These are phyloP conservation scores for Candida xiaguanensis DNA, from an alignment of 805 yeast species.

Conservation along the genomic window DNA sequence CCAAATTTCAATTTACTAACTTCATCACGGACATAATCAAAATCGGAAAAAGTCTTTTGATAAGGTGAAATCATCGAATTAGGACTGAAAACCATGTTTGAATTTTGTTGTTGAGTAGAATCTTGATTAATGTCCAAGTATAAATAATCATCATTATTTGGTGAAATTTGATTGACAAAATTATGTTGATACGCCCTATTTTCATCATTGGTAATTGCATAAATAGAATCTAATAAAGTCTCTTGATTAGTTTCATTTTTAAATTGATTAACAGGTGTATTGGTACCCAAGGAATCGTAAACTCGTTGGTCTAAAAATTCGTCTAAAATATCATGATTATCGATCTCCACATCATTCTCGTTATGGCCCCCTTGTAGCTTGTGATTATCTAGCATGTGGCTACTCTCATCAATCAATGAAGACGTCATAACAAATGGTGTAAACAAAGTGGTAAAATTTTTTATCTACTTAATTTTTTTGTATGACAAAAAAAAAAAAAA, in stretches of 20 bases:
- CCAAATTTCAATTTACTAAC: constrained; percentile 55
- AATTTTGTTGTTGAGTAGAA: constrained; percentile 4
- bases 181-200: not conserved
- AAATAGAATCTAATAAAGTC: constrained; percentile 17
- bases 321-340: constrained; percentile 44
- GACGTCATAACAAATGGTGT: not conserved
- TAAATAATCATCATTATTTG: constrained; percentile 17
- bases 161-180: constrained; percentile 4
- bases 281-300: constrained; percentile 30
- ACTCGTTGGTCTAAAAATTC: constrained; percentile 55
- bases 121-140: constrained; percentile 15
- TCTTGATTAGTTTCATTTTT: constrained; percentile 3
- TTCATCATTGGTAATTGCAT: constrained; percentile 6
- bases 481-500: not conserved
- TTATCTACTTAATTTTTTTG: not conserved
- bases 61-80: constrained; percentile 4
- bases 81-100: not conserved
- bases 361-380: not conserved
- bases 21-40: constrained; percentile 40
- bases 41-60: constrained; percentile 20
- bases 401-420: constrained; percentile 3
- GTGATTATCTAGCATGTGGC: not conserved
- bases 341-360: not conserved
- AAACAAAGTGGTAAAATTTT: not conserved
- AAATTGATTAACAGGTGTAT: constrained; percentile 8